These are phyloP conservation scores for Syzygium oleosum DNA, from an alignment of 345 rosid genomes.

Conservation along the genomic window DNA sequence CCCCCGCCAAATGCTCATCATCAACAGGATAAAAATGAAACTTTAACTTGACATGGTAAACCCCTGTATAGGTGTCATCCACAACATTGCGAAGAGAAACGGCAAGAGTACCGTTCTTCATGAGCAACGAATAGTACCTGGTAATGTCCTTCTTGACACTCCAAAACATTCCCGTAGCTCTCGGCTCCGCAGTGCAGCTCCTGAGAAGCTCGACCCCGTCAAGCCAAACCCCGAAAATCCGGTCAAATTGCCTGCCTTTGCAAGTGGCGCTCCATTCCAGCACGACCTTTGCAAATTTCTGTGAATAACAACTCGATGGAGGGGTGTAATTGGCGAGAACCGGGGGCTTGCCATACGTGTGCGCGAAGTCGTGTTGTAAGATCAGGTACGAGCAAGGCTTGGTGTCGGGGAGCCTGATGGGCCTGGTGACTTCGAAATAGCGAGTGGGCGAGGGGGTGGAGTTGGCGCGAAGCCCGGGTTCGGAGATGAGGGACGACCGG, in stretches of 20 bases:
- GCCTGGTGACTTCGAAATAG: slow-evolving; percentile 80
- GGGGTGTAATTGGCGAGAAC: slow-evolving; percentile 61
- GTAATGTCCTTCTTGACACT: slow-evolving; percentile 72
- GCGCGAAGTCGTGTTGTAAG: slow-evolving; percentile 67
- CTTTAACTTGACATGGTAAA: slow-evolving; percentile 63
- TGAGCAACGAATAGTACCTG: slow-evolving; percentile 66
- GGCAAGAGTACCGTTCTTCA: slow-evolving; percentile 49
- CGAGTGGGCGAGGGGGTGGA: slow-evolving; percentile 4
- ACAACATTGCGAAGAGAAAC: slow-evolving; percentile 68
- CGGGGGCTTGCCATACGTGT: slow-evolving; percentile 60
- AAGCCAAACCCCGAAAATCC: slow-evolving; percentile 88
- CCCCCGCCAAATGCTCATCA: background rate
- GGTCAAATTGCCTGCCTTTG: slow-evolving; percentile 74
- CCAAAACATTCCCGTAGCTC: slow-evolving; percentile 65
- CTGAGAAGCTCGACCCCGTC: slow-evolving; percentile 88
- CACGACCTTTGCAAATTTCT: slow-evolving; percentile 55
- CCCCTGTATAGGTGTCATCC: slow-evolving; percentile 61
- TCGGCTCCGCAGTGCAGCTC: slow-evolving; percentile 94
- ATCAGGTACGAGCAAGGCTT: slow-evolving; percentile 46
- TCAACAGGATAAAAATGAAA: slow-evolving; percentile 55
- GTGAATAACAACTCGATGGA: slow-evolving; percentile 50
- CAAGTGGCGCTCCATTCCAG: slow-evolving; percentile 77
- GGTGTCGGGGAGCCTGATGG: slow-evolving; percentile 29
- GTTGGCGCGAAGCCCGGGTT: slow-evolving; percentile 11
- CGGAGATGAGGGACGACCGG: slow-evolving; percentile 27